A percentile compares a stretch with the other conserved stretches of the same genome.
phyloP scores from a whole-genome alignment of 208 protist species.

The Herpetomonas tarakana region DNA sequence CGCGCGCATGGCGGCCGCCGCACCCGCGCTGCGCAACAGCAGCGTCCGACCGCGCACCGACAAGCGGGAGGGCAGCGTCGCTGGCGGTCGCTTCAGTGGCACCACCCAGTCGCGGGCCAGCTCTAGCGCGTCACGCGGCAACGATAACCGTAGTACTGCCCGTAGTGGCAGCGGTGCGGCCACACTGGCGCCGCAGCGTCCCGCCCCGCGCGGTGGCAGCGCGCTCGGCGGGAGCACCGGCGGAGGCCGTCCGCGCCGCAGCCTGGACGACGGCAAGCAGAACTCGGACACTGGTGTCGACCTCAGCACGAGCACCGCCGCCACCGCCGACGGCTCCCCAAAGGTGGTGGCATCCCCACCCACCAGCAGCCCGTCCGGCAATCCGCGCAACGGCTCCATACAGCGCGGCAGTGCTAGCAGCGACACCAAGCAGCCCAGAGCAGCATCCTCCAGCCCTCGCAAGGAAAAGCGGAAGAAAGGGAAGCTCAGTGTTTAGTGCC shows the following conservation, averaged over 20 bases:
- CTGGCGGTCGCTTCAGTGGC: too few relatives aligned
- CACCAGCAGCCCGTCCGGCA: not conserved
- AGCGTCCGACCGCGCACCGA: not conserved
- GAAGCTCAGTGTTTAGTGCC: not conserved
- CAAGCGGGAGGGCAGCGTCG: too few relatives aligned
- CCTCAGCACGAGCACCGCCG: not conserved
- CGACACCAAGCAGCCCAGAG: not conserved
- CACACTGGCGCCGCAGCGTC: not conserved
- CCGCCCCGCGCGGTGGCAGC: not conserved
- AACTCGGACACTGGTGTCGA: too few relatives aligned
- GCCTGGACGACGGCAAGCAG: not conserved
- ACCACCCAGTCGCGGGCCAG: not conserved
- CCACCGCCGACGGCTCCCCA: not conserved
- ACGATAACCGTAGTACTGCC: too few relatives aligned
- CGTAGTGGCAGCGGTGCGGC: too few relatives aligned
- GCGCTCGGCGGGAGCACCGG: too few relatives aligned
- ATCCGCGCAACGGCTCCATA: not conserved
- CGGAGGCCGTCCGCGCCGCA: not conserved
- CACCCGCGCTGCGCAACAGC: not conserved
- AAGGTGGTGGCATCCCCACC: not conserved
- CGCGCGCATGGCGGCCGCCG: not conserved
- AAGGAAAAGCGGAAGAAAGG: not conserved
- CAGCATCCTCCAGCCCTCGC: conserved; percentile 7
- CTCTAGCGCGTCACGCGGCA: not conserved
- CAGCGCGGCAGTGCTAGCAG: not conserved